Conservation (phyloP, 2,329 filamentous ascomycete genomes). For the Alternaria ventricosa region DNA sequence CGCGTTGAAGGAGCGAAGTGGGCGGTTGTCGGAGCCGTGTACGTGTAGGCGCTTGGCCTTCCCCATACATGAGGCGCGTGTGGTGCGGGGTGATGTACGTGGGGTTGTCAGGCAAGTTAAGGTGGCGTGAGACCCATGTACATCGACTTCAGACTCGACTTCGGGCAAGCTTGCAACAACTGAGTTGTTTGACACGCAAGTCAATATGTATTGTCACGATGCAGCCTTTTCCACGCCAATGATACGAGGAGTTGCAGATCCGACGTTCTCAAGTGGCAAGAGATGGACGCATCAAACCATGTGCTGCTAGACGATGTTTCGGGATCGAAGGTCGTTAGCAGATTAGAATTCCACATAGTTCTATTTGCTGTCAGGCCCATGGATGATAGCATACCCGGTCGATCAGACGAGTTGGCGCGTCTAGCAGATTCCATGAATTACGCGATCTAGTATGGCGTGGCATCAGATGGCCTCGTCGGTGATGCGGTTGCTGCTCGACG, state of each 20-base stretch:
- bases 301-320: not conserved
- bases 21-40: not conserved
- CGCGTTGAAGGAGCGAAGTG: not conserved
- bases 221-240: not conserved
- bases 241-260: not conserved
- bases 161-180: not conserved
- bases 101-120: slow-evolving; percentile 1
- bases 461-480: not conserved
- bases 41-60: not conserved
- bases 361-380: not conserved
- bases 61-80: not conserved
- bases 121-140: not conserved
- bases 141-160: not conserved
- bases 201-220: not conserved
- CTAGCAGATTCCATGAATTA: not conserved
- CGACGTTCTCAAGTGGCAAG: not conserved
- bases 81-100: slow-evolving; percentile 9
- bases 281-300: not conserved
- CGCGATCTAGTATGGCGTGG: slow-evolving; percentile 2
- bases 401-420: not conserved
- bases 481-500: not conserved
- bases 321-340: not conserved
- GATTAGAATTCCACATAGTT: not conserved
- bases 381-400: not conserved
- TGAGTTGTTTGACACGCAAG: not conserved